Conservation (phyloP, 2,329 filamentous ascomycete genomes). For the Hirsutella minnesotensis region DNA sequence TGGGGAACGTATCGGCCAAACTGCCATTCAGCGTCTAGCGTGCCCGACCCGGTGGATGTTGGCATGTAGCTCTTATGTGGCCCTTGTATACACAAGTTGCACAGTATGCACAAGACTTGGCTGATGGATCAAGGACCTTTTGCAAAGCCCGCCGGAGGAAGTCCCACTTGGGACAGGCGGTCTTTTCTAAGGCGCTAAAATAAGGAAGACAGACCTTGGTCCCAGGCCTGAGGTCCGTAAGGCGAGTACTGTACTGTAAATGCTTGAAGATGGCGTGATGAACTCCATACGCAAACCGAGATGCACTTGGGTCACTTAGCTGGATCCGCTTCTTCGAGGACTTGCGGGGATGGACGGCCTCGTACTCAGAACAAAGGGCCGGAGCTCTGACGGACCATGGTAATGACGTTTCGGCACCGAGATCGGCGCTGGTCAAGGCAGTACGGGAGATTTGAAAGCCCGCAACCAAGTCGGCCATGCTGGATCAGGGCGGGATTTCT, state of each 20-base stretch:
- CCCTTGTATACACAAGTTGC: too few species aligned
- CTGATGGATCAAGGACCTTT: constrained; percentile 10
- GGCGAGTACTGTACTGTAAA: too few species aligned
- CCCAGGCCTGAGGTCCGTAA: not conserved
- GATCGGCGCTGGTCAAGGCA: too few species aligned
- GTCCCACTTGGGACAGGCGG: constrained; percentile 4
- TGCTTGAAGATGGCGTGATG: too few species aligned
- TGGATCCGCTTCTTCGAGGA: not conserved
- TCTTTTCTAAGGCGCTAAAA: constrained; percentile 1
- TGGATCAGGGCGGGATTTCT: not conserved
- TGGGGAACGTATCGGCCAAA: constrained; percentile 6
- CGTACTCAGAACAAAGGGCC: too few species aligned
- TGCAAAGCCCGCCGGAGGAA: constrained; percentile 11
- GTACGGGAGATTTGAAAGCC: too few species aligned
- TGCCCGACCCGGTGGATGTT: constrained; percentile 1
- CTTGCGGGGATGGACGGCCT: too few species aligned
- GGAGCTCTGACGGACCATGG: too few species aligned
- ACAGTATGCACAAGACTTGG: not conserved
- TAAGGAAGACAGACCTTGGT: not conserved
- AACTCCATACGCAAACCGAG: too few species aligned
- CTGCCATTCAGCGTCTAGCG: constrained; percentile 12
- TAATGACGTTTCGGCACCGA: too few species aligned
- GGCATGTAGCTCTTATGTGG: not conserved
- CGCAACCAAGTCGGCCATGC: too few species aligned
- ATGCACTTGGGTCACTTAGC: not conserved